Conservation (phyloP, 2,329 filamentous ascomycete species). For the Diaporthe sp. region DNA sequence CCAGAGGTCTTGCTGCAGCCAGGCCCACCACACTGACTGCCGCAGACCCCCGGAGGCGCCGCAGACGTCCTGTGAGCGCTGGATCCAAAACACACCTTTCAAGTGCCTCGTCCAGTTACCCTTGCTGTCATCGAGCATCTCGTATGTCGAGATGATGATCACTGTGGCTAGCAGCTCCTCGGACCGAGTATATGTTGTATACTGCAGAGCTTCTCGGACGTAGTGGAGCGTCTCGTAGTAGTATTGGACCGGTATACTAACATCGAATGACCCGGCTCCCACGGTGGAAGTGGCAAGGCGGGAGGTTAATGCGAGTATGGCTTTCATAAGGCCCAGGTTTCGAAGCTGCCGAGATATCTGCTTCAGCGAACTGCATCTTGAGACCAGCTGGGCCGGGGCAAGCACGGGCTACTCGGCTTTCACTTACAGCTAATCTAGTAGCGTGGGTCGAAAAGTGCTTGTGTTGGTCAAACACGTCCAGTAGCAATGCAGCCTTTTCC, state of each 20-base stretch:
- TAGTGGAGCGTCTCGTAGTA: constrained; percentile 75
- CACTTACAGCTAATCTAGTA: constrained; percentile 46
- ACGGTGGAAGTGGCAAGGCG: constrained; percentile 65
- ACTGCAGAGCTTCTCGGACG: constrained; percentile 69
- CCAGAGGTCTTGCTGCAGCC: constrained; percentile 76
- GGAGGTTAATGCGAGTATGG: constrained; percentile 38
- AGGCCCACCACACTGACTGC: constrained; percentile 74
- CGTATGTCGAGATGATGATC: constrained; percentile 72
- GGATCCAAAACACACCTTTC: constrained; percentile 75
- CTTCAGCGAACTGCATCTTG: neutral
- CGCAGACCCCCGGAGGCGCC: constrained; percentile 68
- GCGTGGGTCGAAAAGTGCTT: constrained; percentile 50
- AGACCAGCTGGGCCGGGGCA: neutral
- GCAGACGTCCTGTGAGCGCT: constrained; percentile 71
- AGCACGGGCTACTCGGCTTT: neutral
- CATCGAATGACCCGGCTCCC: constrained; percentile 46
- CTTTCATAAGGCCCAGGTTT: constrained; percentile 54
- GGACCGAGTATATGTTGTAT: constrained; percentile 68
- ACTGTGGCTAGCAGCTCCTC: constrained; percentile 70
- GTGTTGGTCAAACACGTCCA: constrained; percentile 50
- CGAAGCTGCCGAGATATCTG: constrained; percentile 48
- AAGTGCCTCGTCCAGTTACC: constrained; percentile 71
- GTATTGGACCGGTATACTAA: constrained; percentile 60
- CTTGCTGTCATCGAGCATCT: constrained; percentile 73
- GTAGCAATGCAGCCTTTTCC: constrained; percentile 32